Conservation (phyloP, 805 yeast genomes). For the Wickerhamiella domercqiae region DNA sequence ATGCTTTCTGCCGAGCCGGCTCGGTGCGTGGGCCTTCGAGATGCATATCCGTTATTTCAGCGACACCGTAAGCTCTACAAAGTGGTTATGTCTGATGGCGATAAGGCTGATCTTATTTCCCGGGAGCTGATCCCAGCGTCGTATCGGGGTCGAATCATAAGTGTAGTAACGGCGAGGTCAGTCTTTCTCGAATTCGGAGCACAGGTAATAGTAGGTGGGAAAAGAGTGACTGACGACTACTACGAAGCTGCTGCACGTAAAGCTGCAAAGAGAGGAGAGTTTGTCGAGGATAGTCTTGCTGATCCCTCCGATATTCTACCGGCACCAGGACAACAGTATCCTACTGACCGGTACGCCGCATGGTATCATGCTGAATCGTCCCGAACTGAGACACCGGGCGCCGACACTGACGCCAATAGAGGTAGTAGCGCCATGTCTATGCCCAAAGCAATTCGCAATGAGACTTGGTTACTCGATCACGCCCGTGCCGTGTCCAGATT, state of each 20-base stretch:
- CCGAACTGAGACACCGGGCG: conserved; percentile 14
- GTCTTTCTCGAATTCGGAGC: conserved; percentile 89
- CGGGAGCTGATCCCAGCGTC: conserved; percentile 75
- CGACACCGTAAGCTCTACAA: conserved; percentile 66
- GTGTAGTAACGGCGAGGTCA: conserved; percentile 79
- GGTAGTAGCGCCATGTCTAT: conserved; percentile 3
- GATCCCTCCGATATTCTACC: conserved; percentile 44
- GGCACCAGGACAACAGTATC: conserved; percentile 29
- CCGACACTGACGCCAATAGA: conserved; percentile 3
- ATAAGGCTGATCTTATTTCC: conserved; percentile 68
- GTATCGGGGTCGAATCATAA: conserved; percentile 79
- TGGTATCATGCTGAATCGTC: conserved; percentile 29
- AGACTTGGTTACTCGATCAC: conserved; percentile 73
- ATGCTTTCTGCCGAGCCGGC: conserved; percentile 97
- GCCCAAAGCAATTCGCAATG: conserved; percentile 27
- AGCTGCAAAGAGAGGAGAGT: conserved; percentile 32
- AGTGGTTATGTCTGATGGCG: conserved; percentile 55
- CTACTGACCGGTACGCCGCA: conserved; percentile 37
- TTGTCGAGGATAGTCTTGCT: conserved; percentile 54
- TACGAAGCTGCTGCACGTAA: conserved; percentile 45
- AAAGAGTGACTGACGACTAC: conserved; percentile 72
- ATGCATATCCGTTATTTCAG: conserved; percentile 77
- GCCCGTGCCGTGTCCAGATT: conserved; percentile 63
- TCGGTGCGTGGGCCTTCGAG: conserved; percentile 83
- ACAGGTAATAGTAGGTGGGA: conserved; percentile 63